Evolutionary conservation across 176 grass and related monocot genomes (phyloP).

Genomic region (Zea luxurians): DNA sequence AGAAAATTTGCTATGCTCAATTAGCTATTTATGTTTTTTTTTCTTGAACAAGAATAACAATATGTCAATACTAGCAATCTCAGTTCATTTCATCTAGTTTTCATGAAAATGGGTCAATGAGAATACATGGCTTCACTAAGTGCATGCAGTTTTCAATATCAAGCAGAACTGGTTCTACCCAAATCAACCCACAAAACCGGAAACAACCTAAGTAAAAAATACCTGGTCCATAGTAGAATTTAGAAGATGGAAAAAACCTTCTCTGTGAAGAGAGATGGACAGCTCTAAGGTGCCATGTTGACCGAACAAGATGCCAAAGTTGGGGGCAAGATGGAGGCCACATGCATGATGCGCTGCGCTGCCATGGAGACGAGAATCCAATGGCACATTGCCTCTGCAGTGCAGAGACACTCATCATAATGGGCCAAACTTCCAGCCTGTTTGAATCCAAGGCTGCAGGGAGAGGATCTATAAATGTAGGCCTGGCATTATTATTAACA

Average conservation of each 20-base stretch:
- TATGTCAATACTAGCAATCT: not conserved
- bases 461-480: conserved; percentile 28
- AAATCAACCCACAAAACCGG: not conserved
- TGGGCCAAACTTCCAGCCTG: conserved; percentile 56
- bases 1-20: not conserved
- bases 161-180: not conserved
- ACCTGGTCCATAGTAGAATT: not conserved
- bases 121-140: not conserved
- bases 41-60: not conserved
- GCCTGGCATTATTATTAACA: not conserved
- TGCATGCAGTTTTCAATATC: not conserved
- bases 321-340: conserved; percentile 29
- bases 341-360: conserved; percentile 30
- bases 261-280: too few species aligned
- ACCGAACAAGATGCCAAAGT: conserved; percentile 27
- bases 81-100: not conserved
- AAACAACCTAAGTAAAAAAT: not conserved
- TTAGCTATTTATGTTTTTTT: not conserved
- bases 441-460: conserved; percentile 37
- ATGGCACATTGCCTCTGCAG: conserved; percentile 43
- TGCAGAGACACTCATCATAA: conserved; percentile 47
- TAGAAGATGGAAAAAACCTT: not conserved
- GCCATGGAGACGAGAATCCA: conserved; percentile 48
- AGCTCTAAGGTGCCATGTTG: conserved; percentile 32
- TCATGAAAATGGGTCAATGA: not conserved